Conservation (phyloP, 306 rosid species). For the Malus asiatica region DNA sequence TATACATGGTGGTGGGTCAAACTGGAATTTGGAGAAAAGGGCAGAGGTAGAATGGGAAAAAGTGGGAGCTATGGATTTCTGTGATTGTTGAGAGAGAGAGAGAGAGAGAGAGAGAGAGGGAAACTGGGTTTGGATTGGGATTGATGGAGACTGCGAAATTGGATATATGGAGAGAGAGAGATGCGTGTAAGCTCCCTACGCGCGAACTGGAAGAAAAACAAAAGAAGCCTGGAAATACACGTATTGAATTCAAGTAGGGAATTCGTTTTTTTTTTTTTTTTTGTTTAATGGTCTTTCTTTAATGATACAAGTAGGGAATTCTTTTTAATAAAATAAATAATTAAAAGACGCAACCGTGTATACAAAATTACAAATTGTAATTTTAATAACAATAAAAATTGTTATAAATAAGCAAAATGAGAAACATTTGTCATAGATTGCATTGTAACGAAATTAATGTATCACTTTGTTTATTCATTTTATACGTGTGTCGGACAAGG, state of each 20-base stretch:
- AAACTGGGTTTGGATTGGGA: background rate
- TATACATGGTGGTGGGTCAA: slow-evolving; percentile 21
- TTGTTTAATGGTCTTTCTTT: too few relatives aligned
- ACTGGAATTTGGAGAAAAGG: background rate
- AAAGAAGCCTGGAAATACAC: background rate
- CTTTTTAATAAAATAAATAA: too few relatives aligned
- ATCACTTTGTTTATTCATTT: too few relatives aligned
- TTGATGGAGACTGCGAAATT: background rate
- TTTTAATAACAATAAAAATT: too few relatives aligned
- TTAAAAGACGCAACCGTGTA: too few relatives aligned
- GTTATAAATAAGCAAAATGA: too few relatives aligned
- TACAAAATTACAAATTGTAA: too few relatives aligned
- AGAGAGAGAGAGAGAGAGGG: background rate
- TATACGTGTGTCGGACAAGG: too few relatives aligned
- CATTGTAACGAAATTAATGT: too few relatives aligned
- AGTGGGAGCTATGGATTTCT: background rate
- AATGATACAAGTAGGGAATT: too few relatives aligned
- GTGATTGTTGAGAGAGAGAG: background rate
- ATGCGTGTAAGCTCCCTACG: background rate
- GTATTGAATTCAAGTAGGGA: background rate
- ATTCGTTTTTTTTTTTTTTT: too few relatives aligned
- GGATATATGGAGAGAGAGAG: background rate
- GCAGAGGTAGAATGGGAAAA: slow-evolving; percentile 1
- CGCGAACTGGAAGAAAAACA: background rate
- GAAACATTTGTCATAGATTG: too few relatives aligned